Percentiles rank a stretch among this genome's conserved stretches.
phyloP scores from a whole-genome alignment of 1,139 yeast species.

The Debaryomyces psychrophilus region DNA sequence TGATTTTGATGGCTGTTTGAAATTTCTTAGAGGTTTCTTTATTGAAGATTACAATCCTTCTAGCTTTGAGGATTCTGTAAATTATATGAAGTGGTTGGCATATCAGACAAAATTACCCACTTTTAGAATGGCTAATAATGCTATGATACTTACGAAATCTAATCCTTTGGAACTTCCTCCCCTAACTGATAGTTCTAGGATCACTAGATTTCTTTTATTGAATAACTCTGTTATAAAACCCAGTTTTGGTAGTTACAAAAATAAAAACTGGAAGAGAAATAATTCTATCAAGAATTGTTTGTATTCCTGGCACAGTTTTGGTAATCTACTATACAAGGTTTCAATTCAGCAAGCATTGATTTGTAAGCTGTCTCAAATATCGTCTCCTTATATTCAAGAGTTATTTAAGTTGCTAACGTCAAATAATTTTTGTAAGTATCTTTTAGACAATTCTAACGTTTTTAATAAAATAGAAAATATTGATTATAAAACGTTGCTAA shows the following conservation, averaged over 20 bases:
- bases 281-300: constrained; percentile 7
- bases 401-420: constrained; percentile 17
- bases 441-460: constrained; percentile 21
- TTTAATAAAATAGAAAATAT: constrained; percentile 15
- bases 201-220: constrained; percentile 12
- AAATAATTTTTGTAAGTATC: constrained; percentile 18
- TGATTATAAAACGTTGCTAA: constrained; percentile 12
- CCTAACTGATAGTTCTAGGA: constrained; percentile 12
- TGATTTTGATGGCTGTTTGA: constrained; percentile 2
- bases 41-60: background rate
- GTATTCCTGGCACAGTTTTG: constrained; percentile 8
- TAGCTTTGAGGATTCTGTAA: background rate
- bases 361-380: constrained; percentile 5
- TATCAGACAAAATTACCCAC: constrained; percentile 7
- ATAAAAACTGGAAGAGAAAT: constrained; percentile 10
- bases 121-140: background rate
- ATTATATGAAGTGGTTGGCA: constrained; percentile 6
- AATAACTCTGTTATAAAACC: constrained; percentile 13
- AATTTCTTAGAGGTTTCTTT: background rate
- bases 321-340: constrained; percentile 14
- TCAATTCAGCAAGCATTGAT: constrained; percentile 11
- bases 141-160: background rate
- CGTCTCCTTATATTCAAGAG: constrained; percentile 11
- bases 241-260: constrained; percentile 7
- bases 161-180: constrained; percentile 18